Evolutionary conservation across 441 rosid species (phyloP).

Genomic region (Jatropha multifida): DNA sequence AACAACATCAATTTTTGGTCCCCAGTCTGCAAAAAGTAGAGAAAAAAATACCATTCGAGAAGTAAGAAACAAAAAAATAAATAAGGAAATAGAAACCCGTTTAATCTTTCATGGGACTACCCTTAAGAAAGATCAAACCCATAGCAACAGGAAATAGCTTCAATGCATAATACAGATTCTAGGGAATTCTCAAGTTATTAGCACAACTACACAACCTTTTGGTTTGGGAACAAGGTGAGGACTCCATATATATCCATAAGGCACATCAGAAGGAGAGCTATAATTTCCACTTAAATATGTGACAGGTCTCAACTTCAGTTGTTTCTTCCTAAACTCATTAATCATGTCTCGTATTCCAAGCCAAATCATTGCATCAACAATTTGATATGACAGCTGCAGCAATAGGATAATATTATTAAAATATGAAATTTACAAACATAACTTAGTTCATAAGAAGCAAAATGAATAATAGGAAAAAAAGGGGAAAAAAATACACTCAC

Average conservation of each 20-base stretch:
- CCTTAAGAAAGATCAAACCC: background rate
- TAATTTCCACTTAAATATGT: slow-evolving; percentile 96
- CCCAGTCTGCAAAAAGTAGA: slow-evolving; percentile 70
- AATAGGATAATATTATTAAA: background rate
- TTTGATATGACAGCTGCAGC: slow-evolving; percentile 93
- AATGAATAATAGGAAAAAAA: background rate
- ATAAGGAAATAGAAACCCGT: background rate
- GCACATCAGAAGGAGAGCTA: slow-evolving; percentile 75
- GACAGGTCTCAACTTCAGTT: slow-evolving; percentile 84
- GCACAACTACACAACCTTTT: slow-evolving; percentile 59
- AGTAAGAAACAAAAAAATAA: slow-evolving; percentile 11
- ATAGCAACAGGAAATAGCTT: background rate
- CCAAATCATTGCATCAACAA: slow-evolving; percentile 96
- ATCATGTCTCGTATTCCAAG: slow-evolving; percentile 97
- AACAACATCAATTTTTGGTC: slow-evolving; percentile 91
- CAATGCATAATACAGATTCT: background rate
- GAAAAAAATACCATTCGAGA: slow-evolving; percentile 1
- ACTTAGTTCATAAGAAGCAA: background rate
- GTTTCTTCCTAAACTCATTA: slow-evolving; percentile 93
- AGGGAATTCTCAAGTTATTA: background rate
- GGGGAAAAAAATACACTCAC: slow-evolving; percentile 40
- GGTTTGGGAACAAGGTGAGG: slow-evolving; percentile 99
- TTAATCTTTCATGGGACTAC: background rate
- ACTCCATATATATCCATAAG: slow-evolving; percentile 98
- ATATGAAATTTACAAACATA: background rate